These are phyloP conservation scores for Starmerella sp. DNA, from an alignment of 805 yeast genomes.

Conservation along the genomic window DNA sequence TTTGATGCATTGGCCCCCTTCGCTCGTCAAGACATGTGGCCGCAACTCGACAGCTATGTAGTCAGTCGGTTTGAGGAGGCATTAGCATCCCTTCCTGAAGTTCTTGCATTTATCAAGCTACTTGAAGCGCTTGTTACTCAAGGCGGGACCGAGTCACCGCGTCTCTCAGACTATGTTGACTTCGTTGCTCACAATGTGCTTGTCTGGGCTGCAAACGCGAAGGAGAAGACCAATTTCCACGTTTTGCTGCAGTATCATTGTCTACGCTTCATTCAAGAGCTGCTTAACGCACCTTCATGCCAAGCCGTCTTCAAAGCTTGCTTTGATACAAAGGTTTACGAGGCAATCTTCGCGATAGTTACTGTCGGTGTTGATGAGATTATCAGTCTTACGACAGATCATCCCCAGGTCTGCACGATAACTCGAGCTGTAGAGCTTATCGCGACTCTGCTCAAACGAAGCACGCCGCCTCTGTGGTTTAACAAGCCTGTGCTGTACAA, in stretches of 20 bases:
- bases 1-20: conserved; percentile 41
- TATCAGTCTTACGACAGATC: conserved; percentile 30
- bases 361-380: conserved; percentile 50
- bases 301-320: conserved; percentile 32
- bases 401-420: conserved; percentile 33
- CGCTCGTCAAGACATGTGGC: conserved; percentile 15
- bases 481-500: conserved; percentile 58
- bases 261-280: conserved; percentile 41
- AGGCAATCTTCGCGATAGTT: conserved; percentile 45
- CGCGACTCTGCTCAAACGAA: conserved; percentile 22
- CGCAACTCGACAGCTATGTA: conserved; percentile 7
- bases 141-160: background rate
- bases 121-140: conserved; percentile 32
- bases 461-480: conserved; percentile 25
- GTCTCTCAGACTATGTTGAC: conserved; percentile 42
- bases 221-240: conserved; percentile 31
- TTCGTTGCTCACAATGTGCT: conserved; percentile 59
- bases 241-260: conserved; percentile 41
- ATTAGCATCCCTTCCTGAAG: conserved; percentile 44
- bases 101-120: conserved; percentile 50
- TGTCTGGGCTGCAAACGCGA: conserved; percentile 34
- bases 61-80: conserved; percentile 32
- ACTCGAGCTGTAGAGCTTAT: conserved; percentile 37
- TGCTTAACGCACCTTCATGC: conserved; percentile 2
- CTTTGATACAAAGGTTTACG: conserved; percentile 48